phyloP scores from a whole-genome alignment of 306 rosid species.

The peach (Prunus persica) region DNA sequence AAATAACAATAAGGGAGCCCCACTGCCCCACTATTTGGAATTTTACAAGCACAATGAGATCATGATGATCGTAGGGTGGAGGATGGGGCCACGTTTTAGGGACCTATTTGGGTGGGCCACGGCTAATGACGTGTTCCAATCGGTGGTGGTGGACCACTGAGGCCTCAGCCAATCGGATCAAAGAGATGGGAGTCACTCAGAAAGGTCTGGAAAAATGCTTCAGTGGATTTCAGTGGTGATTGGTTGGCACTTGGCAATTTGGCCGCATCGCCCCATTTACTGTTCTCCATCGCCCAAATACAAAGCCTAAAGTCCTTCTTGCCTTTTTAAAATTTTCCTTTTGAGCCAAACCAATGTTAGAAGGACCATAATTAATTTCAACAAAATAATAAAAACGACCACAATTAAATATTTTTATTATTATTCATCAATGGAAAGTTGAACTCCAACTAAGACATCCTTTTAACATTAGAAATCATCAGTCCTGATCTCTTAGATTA shows the following conservation, averaged over 20 bases:
- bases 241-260: conserved; percentile 3
- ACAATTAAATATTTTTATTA: no score
- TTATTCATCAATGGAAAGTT: no score
- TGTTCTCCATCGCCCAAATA: neutral
- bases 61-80: conserved; percentile 1
- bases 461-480: neutral
- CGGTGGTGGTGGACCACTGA: conserved; percentile 19
- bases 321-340: neutral
- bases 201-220: conserved; percentile 15
- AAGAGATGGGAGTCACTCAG: conserved; percentile 22
- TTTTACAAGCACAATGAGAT: neutral
- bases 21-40: neutral
- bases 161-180: conserved; percentile 11
- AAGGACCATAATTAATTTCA: neutral
- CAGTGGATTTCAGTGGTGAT: conserved; percentile 19
- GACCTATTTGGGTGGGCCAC: conserved; percentile 3
- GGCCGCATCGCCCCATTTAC: neutral
- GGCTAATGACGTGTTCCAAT: conserved; percentile 1
- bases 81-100: conserved; percentile 11
- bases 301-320: neutral
- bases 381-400: no score
- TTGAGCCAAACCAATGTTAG: neutral
- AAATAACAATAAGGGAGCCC: neutral
- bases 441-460: neutral
- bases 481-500: no score